Base-by-base conservation (phyloP, 768 basidiomycete species). In the Dendrothele bispora region DNA sequence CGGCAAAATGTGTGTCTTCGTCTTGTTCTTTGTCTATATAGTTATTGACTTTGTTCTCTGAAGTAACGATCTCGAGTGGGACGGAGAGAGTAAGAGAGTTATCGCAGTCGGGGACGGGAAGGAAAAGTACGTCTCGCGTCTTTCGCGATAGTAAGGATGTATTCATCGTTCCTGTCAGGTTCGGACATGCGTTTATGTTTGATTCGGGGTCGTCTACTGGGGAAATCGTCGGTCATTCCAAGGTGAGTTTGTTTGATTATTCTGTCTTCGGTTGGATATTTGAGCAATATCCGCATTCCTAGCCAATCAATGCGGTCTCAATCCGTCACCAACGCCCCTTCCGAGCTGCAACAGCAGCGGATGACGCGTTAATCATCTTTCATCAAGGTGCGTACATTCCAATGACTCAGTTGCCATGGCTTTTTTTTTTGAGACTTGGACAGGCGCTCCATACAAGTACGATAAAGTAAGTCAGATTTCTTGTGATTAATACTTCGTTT, bases 51-150 rank as follows among this genome's bases (percentile, higher is more conserved):
- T n/a, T 14, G 41, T 28, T 40, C 10, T 35, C 8, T 40, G 14
- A 55, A 92, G 94, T 55, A 94, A 94, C 56, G 95, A 98, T 67
- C 79, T 98, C 18, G 87, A 86, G 10, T 98, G 95, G 95, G 95
- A 98, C 59, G 89, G 88, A 1, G 95, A 98, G 65, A 91, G 88
- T 61, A 95, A 97, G 64, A 80, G 95, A n/a, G 88, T 98, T 48
- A 88, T 98, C 40, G 91, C 87, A 6, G 95, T 91, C 11, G 95
- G 95, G 44, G 91, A 95, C 54, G 94, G 94, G 28, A 78, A 84
- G 50, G 95, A 94, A 59, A 91, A 88, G 91, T 93, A 28, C 46
- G 70, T 62, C n/a, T 5, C 5, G 14, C 32, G 12, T 24, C 25
- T 40, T 15, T 27, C 15, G 14, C 3, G 8, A 7, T 26, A 24